These are phyloP conservation scores for Toxicodendron radicans DNA, from an alignment of 345 rosid species.

Conservation along the genomic window DNA sequence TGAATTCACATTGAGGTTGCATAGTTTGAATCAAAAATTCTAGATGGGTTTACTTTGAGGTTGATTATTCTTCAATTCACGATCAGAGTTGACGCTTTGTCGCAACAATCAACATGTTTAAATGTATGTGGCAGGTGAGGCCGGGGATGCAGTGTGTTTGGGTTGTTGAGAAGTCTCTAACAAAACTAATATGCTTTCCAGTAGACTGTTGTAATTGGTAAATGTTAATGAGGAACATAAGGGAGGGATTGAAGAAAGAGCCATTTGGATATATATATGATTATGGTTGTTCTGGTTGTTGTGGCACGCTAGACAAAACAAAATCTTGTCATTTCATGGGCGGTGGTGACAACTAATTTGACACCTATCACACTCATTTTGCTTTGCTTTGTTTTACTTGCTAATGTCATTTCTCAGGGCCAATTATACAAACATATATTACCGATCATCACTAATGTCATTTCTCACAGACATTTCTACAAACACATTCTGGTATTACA, in stretches of 20 bases:
- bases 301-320: constrained; percentile 5
- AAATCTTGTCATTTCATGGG: constrained; percentile 18
- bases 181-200: constrained; percentile 7
- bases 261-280: not conserved
- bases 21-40: too few relatives aligned
- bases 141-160: too few relatives aligned
- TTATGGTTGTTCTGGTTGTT: not conserved
- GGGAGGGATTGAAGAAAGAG: not conserved
- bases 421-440: too few relatives aligned
- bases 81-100: not conserved
- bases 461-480: not conserved
- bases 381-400: too few relatives aligned
- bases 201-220: not conserved
- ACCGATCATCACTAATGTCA: not conserved
- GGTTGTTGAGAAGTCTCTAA: not conserved
- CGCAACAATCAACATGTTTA: too few relatives aligned
- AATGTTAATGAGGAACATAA: too few relatives aligned
- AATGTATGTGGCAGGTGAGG: too few relatives aligned
- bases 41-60: too few relatives aligned
- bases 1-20: too few relatives aligned
- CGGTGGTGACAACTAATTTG: constrained; percentile 23
- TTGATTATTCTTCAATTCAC: not conserved
- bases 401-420: not conserved
- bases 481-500: too few relatives aligned
- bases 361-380: too few relatives aligned